A percentile compares a stretch with the other conserved stretches of the same genome.
phyloP scores from a whole-genome alignment of 2,329 filamentous ascomycete genomes.

The Fusarium pininemorale region DNA sequence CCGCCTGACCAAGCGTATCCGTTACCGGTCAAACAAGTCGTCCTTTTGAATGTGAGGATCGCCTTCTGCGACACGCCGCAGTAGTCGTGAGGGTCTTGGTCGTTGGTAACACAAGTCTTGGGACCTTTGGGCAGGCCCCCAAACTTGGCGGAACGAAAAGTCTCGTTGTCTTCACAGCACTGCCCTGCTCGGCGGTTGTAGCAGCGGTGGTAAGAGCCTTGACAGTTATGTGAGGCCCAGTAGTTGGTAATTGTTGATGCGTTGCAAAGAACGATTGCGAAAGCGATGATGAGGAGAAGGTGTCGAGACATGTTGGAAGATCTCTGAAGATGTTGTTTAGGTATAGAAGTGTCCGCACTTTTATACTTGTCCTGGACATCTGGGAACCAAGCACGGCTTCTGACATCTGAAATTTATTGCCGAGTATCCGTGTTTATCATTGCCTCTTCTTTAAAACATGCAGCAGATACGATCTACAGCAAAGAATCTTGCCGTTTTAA shows the following conservation, averaged over 20 bases:
- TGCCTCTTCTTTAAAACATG: not conserved
- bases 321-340: not conserved
- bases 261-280: not conserved
- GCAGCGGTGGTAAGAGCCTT: no score
- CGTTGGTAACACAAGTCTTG: no score
- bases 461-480: not conserved
- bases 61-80: not conserved
- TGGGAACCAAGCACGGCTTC: not conserved
- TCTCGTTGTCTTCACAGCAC: no score
- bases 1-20: not conserved
- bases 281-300: not conserved
- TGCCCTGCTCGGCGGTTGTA: no score
- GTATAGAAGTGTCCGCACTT: not conserved
- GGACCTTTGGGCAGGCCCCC: no score
- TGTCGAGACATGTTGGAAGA: not conserved
- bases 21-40: not conserved
- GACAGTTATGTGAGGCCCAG: no score
- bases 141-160: no score
- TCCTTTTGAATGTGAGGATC: not conserved
- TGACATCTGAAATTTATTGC: not conserved
- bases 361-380: not conserved
- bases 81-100: no score
- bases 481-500: not conserved
- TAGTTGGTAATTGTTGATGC: no score
- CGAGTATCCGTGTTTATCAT: not conserved